phyloP scores from a whole-genome alignment of 2,329 filamentous ascomycete genomes.

The Aspergillus versicolor region DNA sequence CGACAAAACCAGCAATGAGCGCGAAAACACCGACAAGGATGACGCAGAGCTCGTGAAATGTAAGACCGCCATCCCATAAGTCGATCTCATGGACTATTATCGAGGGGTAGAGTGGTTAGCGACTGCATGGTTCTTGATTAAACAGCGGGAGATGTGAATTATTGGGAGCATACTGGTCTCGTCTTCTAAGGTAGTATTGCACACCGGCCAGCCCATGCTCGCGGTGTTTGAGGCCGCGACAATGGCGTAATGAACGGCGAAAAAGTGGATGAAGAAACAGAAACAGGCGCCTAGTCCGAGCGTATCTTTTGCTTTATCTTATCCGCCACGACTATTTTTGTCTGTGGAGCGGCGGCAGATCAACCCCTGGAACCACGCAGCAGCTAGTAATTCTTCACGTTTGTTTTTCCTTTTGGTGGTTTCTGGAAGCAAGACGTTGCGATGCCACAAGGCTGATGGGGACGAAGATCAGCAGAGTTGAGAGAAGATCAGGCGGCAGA shows the following conservation, averaged over 20 bases:
- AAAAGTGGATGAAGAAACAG: conserved; percentile 11
- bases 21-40: conserved; percentile 55
- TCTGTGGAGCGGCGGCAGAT: conserved; percentile 9
- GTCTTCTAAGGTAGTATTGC: conserved; percentile 53
- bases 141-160: too few relatives aligned
- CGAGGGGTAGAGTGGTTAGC: background rate
- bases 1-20: conserved; percentile 50
- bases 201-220: conserved; percentile 47
- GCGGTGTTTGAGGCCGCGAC: conserved; percentile 12
- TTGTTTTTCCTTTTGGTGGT: conserved; percentile 5
- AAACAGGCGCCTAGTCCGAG: background rate
- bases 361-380: conserved; percentile 16
- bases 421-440: background rate
- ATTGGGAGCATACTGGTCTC: conserved; percentile 37
- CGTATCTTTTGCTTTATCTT: conserved; percentile 6
- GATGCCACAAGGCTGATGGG: background rate
- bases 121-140: background rate
- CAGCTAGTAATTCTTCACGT: background rate
- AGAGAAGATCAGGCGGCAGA: background rate
- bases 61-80: conserved; percentile 53
- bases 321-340: conserved; percentile 9
- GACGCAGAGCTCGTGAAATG: conserved; percentile 58
- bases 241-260: conserved; percentile 3
- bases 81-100: conserved; percentile 46
- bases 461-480: background rate